Conservation (phyloP, 345 rosid genomes). For the Ceriops tagal region DNA sequence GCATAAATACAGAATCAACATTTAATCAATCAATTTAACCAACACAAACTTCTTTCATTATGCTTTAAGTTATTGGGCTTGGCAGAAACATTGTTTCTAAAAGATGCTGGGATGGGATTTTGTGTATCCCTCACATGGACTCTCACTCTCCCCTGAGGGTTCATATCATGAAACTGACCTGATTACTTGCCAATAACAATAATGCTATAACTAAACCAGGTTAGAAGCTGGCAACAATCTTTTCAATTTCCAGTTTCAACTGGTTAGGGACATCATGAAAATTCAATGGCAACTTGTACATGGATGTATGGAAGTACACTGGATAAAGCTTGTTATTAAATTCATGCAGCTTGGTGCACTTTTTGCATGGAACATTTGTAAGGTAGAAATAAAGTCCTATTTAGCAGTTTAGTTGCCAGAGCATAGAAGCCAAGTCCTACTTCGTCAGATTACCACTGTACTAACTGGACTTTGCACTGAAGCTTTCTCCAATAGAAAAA, state of each 20-base stretch:
- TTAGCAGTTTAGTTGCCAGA: too few relatives aligned
- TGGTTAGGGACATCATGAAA: not conserved
- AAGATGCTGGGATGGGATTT: not conserved
- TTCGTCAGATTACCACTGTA: too few relatives aligned
- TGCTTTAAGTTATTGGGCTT: not conserved
- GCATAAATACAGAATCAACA: not conserved
- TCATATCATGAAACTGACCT: not conserved
- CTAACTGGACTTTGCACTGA: too few relatives aligned
- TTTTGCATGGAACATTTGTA: too few relatives aligned
- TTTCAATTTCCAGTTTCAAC: constrained; percentile 2
- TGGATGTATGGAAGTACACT: not conserved
- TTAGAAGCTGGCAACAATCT: not conserved
- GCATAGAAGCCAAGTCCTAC: too few relatives aligned
- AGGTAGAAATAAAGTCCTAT: too few relatives aligned
- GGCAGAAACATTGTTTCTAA: too few relatives aligned
- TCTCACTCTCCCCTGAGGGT: not conserved
- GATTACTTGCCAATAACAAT: not conserved
- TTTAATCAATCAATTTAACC: not conserved
- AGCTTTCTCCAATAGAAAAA: too few relatives aligned
- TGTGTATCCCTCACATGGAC: not conserved
- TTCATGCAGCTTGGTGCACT: too few relatives aligned
- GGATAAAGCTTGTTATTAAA: not conserved
- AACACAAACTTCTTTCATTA: not conserved
- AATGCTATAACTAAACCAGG: not conserved
- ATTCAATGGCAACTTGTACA: not conserved